Percentiles rank a stretch among this genome's conserved stretches.
Conservation (phyloP, 2,329 filamentous ascomycete species). For the Ophiostoma sp. region DNA sequence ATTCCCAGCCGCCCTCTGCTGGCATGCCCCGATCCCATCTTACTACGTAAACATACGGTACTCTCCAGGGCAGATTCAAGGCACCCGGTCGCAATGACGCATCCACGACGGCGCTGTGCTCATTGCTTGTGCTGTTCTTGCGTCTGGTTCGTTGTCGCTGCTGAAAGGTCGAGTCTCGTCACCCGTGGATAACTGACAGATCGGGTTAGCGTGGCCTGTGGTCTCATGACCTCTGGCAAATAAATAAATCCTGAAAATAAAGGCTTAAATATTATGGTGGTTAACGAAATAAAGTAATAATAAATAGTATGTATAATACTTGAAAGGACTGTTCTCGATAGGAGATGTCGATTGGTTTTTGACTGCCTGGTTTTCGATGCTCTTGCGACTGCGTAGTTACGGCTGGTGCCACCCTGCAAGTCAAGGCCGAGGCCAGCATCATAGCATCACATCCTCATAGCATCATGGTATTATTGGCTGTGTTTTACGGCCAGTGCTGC, state of each 20-base stretch:
- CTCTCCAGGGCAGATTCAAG: no score
- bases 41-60: no score
- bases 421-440: background rate
- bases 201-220: constrained; percentile 21
- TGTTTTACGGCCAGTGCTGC: no score
- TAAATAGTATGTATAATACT: background rate
- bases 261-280: background rate
- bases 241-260: constrained; percentile 9
- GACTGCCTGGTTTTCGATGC: no score
- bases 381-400: background rate
- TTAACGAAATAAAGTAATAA: background rate
- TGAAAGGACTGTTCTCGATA: background rate
- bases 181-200: constrained; percentile 12
- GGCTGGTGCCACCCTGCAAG: background rate
- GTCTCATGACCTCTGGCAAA: constrained; percentile 17
- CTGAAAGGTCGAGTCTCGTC: no score
- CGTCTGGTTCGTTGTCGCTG: background rate
- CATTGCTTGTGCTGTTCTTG: background rate
- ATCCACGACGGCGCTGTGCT: no score
- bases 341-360: background rate
- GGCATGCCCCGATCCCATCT: no score
- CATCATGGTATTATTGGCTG: no score
- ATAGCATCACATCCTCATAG: background rate
- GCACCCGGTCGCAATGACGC: background rate
- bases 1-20: no score